Percentiles rank a stretch among this genome's conserved stretches.
These are phyloP conservation scores for Penicillium arizonense DNA, from an alignment of 495 filamentous ascomycete species.

Conservation along the genomic window DNA sequence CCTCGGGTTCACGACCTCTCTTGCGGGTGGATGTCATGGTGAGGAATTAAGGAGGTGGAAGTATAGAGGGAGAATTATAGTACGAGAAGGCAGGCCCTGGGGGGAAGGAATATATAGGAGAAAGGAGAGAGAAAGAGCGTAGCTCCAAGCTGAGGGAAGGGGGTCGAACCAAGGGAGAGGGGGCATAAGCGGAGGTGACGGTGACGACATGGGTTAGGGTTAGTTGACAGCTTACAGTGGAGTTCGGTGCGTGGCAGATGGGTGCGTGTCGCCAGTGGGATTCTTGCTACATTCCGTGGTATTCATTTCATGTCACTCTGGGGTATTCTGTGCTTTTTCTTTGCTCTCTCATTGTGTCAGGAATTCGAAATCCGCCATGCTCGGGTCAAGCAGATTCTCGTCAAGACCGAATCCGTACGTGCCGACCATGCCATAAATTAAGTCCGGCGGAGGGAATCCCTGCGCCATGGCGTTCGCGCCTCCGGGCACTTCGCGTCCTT, in stretches of 20 bases:
- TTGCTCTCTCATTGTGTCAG: constrained; percentile 27
- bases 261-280: constrained; percentile 12
- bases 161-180: constrained; percentile 21
- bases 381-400: constrained; percentile 47
- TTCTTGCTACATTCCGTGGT: constrained; percentile 12
- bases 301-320: not conserved
- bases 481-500: constrained; percentile 33
- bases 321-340: not conserved
- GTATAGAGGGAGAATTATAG: not conserved
- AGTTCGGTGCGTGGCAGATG: constrained; percentile 15
- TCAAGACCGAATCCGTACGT: constrained; percentile 49
- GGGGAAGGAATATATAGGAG: constrained; percentile 7
- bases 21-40: constrained; percentile 59
- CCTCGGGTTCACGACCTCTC: constrained; percentile 62
- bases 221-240: constrained; percentile 21
- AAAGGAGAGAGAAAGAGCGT: constrained; percentile 10
- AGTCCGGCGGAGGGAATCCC: constrained; percentile 45
- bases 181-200: constrained; percentile 25
- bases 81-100: not conserved
- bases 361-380: constrained; percentile 48
- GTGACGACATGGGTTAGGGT: constrained; percentile 24
- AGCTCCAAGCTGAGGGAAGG: constrained; percentile 17
- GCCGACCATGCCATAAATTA: constrained; percentile 51
- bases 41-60: constrained; percentile 5
- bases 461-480: constrained; percentile 49